Base-by-base conservation (phyloP, 2,329 filamentous ascomycete species). In the Fusarium pseudocircinatum region DNA sequence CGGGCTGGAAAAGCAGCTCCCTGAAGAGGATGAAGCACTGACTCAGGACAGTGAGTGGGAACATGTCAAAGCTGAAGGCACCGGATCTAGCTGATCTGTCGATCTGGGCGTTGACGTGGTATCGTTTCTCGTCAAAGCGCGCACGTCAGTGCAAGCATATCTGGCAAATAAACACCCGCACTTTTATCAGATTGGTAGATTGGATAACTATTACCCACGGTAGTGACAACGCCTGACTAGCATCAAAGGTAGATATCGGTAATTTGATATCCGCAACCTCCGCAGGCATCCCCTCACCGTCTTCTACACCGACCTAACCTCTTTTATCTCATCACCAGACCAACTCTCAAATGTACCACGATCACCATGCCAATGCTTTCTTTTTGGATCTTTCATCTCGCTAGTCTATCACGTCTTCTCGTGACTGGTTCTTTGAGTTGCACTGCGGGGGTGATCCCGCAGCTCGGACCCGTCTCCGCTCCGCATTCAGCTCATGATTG, bases 1-100 rank as follows among this genome's bases (percentile, higher is more conserved):
- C 4, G 71, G 72, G 2, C 36, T 74, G 10, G 60, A 47, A 24
- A 74, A 56, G 16, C 71, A 74, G 20, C 37, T 74, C 8, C 68
- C 57, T 4, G 39, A n/a, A 2, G 58, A 59, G 3, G 44, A 42
- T 8, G 26, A 16, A 12, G 4, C 8, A 1, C 42, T 20, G 18
- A n/a, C 16, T 2, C 20, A 22, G 11, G 36, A 64, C 4, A 43
- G 32, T 6, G 43, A 16, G 8, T 37, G 37, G 24, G 24, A 65
- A 20, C 42, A 66, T 18, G 37, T 43, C 24, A 44, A 63, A 42
- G 46, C 61, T 28, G 43, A 49, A 24, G 18, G 36, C 22, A 18
- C 46, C n/a, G 15, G 24, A 66, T 66, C 61, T 26, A 59, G 24
- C 20, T 58, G 62, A 39, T 37, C 24, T 65, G 46, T 16, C 24